Conservation (phyloP, 2,329 filamentous ascomycete species). For the Ophiosphaerella herpotricha region DNA sequence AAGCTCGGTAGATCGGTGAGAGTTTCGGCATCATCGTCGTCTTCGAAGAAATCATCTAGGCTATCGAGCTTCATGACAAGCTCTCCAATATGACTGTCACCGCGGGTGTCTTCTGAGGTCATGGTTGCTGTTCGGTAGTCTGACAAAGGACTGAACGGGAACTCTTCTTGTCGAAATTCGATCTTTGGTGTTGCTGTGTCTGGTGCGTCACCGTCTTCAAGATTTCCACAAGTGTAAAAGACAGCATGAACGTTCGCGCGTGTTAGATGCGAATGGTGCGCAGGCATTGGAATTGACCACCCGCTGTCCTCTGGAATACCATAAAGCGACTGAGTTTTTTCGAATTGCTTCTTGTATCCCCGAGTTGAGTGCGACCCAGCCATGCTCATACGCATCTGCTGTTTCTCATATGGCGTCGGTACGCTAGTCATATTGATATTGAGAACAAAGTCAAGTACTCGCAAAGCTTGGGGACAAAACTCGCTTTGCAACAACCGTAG, state of each 20-base stretch:
- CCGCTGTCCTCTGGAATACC: conserved; percentile 95
- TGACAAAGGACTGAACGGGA: conserved; percentile 71
- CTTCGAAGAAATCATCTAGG: conserved; percentile 61
- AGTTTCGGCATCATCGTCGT: conserved; percentile 46
- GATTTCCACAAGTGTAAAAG: conserved; percentile 83
- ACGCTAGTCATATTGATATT: conserved; percentile 91
- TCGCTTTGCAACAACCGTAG: conserved; percentile 88
- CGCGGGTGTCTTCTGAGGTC: conserved; percentile 81
- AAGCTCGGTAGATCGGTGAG: conserved; percentile 41
- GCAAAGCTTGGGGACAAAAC: conserved; percentile 87
- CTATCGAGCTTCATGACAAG: conserved; percentile 67
- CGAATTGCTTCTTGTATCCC: conserved; percentile 89
- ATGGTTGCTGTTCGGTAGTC: conserved; percentile 84
- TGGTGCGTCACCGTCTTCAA: conserved; percentile 54
- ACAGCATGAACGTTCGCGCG: conserved; percentile 92
- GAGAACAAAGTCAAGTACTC: conserved; percentile 94
- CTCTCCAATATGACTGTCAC: conserved; percentile 77
- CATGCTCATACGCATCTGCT: conserved; percentile 98
- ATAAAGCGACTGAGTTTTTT: conserved; percentile 90
- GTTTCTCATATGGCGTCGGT: conserved; percentile 78
- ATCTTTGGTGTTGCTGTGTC: conserved; percentile 79
- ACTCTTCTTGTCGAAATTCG: conserved; percentile 91
- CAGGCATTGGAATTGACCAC: conserved; percentile 94
- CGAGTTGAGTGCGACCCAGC: conserved; percentile 79
- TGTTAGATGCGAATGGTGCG: conserved; percentile 83